These are phyloP conservation scores for Eucalyptus globulus DNA, from an alignment of 345 rosid species.

Conservation along the genomic window DNA sequence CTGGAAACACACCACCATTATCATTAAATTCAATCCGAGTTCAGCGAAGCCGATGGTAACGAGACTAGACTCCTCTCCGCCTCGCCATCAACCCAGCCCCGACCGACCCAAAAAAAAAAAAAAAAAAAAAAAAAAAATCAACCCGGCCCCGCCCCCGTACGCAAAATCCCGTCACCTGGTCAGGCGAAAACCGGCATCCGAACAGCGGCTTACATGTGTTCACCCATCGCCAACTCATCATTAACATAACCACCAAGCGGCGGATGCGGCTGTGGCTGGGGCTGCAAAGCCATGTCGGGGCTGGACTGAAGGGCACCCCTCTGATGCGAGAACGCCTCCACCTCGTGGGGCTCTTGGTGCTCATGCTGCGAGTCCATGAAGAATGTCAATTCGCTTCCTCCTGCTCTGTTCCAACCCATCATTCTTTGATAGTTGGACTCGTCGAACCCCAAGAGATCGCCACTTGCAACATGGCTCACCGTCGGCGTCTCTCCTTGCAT, in stretches of 20 bases:
- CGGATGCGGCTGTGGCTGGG: background rate
- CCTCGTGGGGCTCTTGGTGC: background rate
- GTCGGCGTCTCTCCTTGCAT: background rate
- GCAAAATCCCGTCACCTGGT: background rate
- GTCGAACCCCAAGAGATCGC: background rate
- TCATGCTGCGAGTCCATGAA: slow-evolving; percentile 7
- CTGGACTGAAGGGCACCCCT: slow-evolving; percentile 94
- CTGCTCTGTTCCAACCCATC: slow-evolving; percentile 31
- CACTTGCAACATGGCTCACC: background rate
- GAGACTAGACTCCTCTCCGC: background rate
- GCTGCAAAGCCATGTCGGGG: slow-evolving; percentile 3
- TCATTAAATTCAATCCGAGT: background rate
- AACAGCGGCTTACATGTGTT: background rate
- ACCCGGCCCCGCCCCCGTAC: background rate
- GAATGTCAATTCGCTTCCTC: slow-evolving; percentile 9
- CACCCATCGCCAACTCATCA: background rate
- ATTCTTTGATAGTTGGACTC: slow-evolving; percentile 30
- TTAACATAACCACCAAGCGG: background rate
- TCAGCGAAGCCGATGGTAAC: background rate
- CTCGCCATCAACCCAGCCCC: background rate
- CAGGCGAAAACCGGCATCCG: background rate
- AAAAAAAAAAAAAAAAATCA: background rate
- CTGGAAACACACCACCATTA: background rate
- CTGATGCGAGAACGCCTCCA: slow-evolving; percentile 13
- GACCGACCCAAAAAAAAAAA: too few relatives aligned